phyloP scores from a whole-genome alignment of 495 filamentous ascomycete species.

The Tuber brumale region DNA sequence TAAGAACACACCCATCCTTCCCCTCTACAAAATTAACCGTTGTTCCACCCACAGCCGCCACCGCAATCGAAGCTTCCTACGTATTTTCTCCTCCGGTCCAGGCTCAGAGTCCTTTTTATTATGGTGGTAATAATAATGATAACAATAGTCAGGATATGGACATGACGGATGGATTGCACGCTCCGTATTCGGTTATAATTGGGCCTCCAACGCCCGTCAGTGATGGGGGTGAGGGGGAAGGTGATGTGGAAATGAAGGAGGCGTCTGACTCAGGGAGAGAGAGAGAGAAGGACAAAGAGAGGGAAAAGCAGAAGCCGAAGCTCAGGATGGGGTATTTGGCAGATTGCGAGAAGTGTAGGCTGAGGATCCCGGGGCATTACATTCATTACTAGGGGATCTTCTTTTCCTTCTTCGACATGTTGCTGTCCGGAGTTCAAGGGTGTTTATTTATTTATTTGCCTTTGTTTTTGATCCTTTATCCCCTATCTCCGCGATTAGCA shows the following conservation, averaged over 20 bases:
- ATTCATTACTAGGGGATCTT: slow-evolving; percentile 21
- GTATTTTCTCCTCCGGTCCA: neutral
- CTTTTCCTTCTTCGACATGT: neutral
- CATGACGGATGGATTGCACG: neutral
- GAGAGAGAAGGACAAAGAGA: neutral
- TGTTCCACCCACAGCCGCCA: neutral
- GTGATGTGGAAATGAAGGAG: slow-evolving; percentile 32
- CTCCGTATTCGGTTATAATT: slow-evolving; percentile 14
- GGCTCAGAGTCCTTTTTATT: neutral
- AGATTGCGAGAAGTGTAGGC: slow-evolving; percentile 34
- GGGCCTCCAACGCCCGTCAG: slow-evolving; percentile 25
- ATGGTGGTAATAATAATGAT: neutral
- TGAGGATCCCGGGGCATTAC: slow-evolving; percentile 36
- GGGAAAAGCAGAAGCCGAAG: slow-evolving; percentile 14
- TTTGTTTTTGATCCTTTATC: slow-evolving; percentile 15
- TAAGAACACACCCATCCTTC: neutral
- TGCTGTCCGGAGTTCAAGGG: neutral
- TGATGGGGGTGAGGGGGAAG: slow-evolving; percentile 16
- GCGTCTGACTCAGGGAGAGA: neutral
- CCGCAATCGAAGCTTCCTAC: neutral
- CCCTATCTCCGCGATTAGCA: neutral
- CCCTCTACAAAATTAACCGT: neutral
- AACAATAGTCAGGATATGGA: neutral
- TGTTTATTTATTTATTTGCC: slow-evolving; percentile 7
- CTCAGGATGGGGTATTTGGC: slow-evolving; percentile 34